Percentiles rank a stretch among this genome's conserved stretches.
Evolutionary conservation across 805 yeast genomes (phyloP).

Genomic region (Groenewaldozyma salmanticensis): DNA sequence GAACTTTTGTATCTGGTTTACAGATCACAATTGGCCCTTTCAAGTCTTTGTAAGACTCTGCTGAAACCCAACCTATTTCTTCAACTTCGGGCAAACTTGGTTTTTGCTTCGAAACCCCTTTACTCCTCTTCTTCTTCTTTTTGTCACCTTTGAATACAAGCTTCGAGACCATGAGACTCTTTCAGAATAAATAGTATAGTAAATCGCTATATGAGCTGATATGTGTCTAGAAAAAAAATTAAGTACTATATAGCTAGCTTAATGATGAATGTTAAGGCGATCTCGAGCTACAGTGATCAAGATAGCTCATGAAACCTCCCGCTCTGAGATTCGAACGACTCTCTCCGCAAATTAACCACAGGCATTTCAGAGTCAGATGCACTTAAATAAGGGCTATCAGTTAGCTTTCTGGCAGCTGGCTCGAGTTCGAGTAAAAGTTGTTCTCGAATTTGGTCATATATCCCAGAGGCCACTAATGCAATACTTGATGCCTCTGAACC

Average conservation of each 20-base stretch:
- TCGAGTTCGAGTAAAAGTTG: conserved; percentile 4
- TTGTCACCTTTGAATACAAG: conserved; percentile 31
- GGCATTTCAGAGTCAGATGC: not conserved
- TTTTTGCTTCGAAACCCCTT: not conserved
- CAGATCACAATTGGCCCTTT: conserved; percentile 26
- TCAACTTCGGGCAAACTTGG: not conserved
- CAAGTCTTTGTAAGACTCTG: conserved; percentile 21
- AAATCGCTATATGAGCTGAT: too few relatives aligned
- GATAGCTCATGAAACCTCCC: conserved; percentile 11
- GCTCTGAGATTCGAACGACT: conserved; percentile 12
- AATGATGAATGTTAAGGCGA: conserved; percentile 3
- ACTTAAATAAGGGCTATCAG: not conserved
- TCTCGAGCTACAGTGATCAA: not conserved
- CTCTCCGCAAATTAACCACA: conserved; percentile 7
- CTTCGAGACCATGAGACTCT: conserved; percentile 31
- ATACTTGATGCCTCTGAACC: conserved; percentile 57
- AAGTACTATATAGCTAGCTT: not conserved
- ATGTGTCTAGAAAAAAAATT: not conserved
- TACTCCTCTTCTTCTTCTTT: conserved; percentile 1
- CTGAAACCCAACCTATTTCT: conserved; percentile 23
- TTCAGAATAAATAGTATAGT: too few relatives aligned
- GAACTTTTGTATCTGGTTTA: too few relatives aligned
- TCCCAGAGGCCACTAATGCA: conserved; percentile 53
- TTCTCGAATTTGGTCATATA: conserved; percentile 27
- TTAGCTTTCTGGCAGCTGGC: conserved; percentile 2